Conservation (phyloP, 1,284 basidiomycete genomes). For the Ceratobasidium papillatum region DNA sequence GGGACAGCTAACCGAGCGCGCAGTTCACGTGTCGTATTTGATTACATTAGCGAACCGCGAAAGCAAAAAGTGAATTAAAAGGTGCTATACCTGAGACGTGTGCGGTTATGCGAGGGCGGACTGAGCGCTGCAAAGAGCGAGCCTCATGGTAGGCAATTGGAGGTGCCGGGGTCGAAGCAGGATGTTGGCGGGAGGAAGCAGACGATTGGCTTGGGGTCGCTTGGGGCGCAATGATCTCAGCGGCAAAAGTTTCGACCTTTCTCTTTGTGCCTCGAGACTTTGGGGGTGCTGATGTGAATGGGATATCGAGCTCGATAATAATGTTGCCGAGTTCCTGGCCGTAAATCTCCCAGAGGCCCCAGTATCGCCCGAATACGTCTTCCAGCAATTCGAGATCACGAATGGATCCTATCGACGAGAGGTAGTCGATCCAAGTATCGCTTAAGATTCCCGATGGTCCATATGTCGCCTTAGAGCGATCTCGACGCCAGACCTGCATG, state of each 20-base stretch:
- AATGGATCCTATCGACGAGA: background rate
- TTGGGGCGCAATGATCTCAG: background rate
- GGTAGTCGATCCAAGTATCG: background rate
- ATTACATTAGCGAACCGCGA: background rate
- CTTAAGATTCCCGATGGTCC: background rate
- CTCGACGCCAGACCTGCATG: background rate
- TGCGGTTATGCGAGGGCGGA: background rate
- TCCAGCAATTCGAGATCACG: background rate
- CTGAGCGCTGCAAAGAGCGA: background rate
- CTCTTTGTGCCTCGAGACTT: background rate
- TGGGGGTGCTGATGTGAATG: constrained; percentile 1
- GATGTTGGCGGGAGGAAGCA: background rate
- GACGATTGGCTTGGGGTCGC: background rate
- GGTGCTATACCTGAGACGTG: background rate
- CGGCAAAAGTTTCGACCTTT: background rate
- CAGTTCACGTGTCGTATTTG: background rate
- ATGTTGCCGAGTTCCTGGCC: background rate
- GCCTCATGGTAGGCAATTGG: background rate
- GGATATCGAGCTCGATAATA: background rate
- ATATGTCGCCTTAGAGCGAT: background rate
- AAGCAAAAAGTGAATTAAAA: background rate
- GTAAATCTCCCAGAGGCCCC: constrained; percentile 5
- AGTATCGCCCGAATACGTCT: background rate
- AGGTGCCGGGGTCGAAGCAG: background rate
- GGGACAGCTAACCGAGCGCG: background rate